Evolutionary conservation across 768 basidiomycete species (phyloP), one percentile per base, ranked within the genome.

Genomic region (Jaapia argillacea): DNA sequence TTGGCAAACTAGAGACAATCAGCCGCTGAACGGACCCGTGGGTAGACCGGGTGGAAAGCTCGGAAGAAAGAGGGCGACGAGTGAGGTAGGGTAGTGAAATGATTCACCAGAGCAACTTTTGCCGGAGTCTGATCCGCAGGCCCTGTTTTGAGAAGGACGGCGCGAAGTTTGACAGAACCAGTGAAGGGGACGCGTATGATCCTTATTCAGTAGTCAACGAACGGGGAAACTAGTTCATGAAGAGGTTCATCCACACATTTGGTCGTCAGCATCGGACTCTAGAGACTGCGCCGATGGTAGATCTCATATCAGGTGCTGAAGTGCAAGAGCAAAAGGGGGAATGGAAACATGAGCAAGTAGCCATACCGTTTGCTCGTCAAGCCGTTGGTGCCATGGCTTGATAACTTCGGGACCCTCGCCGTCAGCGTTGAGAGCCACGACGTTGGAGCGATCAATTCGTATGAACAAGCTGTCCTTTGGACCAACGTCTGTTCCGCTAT

Each of bases 251-350:
- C 48, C 70, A 53, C 60, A 88, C 87, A 96, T 61, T 60, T 90
- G 85, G 56, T 93, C 91, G 61, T 94, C 92, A 25, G 85, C 84
- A 50, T 96, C 92, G 14, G 88, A 91, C 60, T 91, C 85, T 46
- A 92, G 58, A 48, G 64, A 86, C 91, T 96, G 50, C 5, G 25
- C 20, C 43, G 33, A 44, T 42, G 25, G n/a, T n/a, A n/a, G n/a
- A n/a, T n/a, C n/a, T n/a, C n/a, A n/a, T n/a, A n/a, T n/a, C n/a
- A n/a, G n/a, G n/a, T n/a, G n/a, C n/a, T n/a, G n/a, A n/a, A n/a
- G n/a, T n/a, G n/a, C n/a, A n/a, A n/a, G n/a, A n/a, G n/a, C n/a
- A n/a, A n/a, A n/a, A n/a, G n/a, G n/a, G n/a, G n/a, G n/a, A n/a
- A n/a, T n/a, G n/a, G n/a, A n/a, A n/a, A n/a, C n/a, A n/a, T n/a